These are phyloP conservation scores for Alopecurus myosuroides DNA, from an alignment of 176 grass and related monocot species.

Conservation along the genomic window DNA sequence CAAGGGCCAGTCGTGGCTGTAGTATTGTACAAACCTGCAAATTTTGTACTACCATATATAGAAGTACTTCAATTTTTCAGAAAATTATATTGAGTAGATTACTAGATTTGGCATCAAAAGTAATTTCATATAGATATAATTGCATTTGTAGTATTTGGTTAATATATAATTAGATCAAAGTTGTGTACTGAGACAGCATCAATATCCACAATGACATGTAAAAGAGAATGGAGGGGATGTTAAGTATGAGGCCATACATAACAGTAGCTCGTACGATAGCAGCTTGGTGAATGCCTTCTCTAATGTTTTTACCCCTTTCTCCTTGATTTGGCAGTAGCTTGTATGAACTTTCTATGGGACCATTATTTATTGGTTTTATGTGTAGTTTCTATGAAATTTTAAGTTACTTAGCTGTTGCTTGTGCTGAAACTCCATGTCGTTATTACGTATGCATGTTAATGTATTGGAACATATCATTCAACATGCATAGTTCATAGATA, in stretches of 20 bases:
- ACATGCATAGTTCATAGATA: not conserved
- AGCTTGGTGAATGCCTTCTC: not conserved
- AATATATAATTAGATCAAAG: not conserved
- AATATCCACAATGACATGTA: not conserved
- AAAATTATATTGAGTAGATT: not conserved
- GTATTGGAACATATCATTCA: slow-evolving; percentile 1
- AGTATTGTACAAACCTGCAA: not conserved
- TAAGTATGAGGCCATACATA: not conserved
- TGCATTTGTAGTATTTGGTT: not conserved
- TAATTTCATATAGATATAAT: not conserved
- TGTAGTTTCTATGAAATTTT: not conserved
- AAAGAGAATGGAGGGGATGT: not conserved
- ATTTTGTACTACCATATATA: not conserved
- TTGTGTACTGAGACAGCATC: not conserved
- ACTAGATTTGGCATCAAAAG: not conserved
- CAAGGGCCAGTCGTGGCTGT: not conserved
- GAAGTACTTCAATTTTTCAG: not conserved
- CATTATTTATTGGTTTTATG: not conserved
- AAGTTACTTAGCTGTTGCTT: not conserved
- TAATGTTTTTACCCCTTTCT: not conserved
- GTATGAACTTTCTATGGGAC: not conserved
- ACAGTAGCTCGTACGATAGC: too few relatives aligned
- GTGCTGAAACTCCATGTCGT: not conserved
- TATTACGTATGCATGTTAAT: slow-evolving; percentile 17
- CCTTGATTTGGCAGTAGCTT: not conserved